A percentile compares a stretch with the other conserved stretches of the same genome.
These are phyloP conservation scores for Aspergillus novofumigatus DNA, from an alignment of 2,329 filamentous ascomycete genomes.

Conservation along the genomic window DNA sequence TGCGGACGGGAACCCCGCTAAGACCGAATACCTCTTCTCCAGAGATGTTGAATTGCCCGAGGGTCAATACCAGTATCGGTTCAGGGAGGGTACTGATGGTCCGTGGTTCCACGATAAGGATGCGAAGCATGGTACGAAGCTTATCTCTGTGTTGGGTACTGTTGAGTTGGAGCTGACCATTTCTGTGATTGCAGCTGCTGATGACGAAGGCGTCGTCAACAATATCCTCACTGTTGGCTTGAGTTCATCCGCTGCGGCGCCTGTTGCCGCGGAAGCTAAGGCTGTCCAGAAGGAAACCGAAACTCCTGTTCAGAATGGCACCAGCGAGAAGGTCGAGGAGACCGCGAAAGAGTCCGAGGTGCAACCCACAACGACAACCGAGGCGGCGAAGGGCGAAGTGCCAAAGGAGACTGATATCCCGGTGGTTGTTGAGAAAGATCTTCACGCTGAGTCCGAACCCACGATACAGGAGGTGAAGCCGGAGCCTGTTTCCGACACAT, in stretches of 20 bases:
- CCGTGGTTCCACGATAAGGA: slow-evolving; percentile 25
- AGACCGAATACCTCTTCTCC: slow-evolving; percentile 19
- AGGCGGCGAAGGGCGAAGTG: slow-evolving; percentile 1
- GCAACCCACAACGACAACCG: neutral
- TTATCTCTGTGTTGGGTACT: neutral
- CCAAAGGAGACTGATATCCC: slow-evolving; percentile 7
- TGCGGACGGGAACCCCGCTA: slow-evolving; percentile 13
- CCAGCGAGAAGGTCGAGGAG: slow-evolving; percentile 12
- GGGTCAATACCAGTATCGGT: slow-evolving; percentile 25
- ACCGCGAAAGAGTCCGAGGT: slow-evolving; percentile 8
- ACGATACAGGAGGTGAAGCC: slow-evolving; percentile 6
- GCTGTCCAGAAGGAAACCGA: neutral
- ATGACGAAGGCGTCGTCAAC: slow-evolving; percentile 21
- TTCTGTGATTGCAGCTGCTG: slow-evolving; percentile 13
- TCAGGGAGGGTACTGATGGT: slow-evolving; percentile 20
- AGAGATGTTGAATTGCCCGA: slow-evolving; percentile 13
- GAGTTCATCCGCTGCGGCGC: slow-evolving; percentile 1
- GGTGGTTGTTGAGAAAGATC: slow-evolving; percentile 2
- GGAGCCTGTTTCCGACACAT: slow-evolving; percentile 3
- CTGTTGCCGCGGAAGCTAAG: neutral
- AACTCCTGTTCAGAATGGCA: slow-evolving; percentile 2
- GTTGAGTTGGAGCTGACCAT: neutral
- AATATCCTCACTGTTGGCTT: slow-evolving; percentile 14
- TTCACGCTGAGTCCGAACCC: slow-evolving; percentile 1
- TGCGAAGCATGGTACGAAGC: slow-evolving; percentile 22